Evolutionary conservation across 2,329 filamentous ascomycete genomes (phyloP), one percentile per base, ranked within the genome.

Genomic region (Cercospora sp.): DNA sequence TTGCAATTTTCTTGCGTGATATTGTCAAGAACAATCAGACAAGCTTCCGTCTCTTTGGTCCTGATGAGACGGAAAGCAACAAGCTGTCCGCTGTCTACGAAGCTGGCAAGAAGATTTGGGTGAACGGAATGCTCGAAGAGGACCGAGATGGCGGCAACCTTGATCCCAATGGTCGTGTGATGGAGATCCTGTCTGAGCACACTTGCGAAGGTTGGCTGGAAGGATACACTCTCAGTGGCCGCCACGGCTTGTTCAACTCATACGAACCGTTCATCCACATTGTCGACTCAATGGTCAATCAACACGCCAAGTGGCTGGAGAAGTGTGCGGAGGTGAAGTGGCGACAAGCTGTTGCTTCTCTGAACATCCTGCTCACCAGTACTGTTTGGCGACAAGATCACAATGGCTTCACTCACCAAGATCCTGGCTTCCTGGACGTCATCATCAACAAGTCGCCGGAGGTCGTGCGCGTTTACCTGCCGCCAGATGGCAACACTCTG

Each of bases 111-210:
- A 93, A 93, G 79, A 90, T 91, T 3, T 93, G 91, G 91, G 83
- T 93, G 82, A 91, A 87, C 5, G 90, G 92, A 60, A 91, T 91
- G 77, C 91, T 93, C 69, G 88, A 91, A 3, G 91, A 93, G 75
- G 91, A 94, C 74, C 79, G 81, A 7, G 89, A 93, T 74, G 91
- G 91, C 9, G 91, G 91, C 69, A 93, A 94, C 74, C 82, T 94
- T 26, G 85, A 88, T 5, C 85, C 82, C 18, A 83, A 85, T 13
- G 91, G 91, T 16, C 86, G 90, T 30, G 91, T 93, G 39, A 93
- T 94, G 90, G 91, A 94, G 78, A 93, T 93, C 77, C 85, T 94
- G n/a, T 91, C 88, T 18, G 91, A 94, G 79, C 91, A 94, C 77
- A 93, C 90, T 16, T 87, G 87, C 68, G 91, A 94, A 78, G 91